Base-by-base conservation (phyloP, 139 green algal species). In the Pseudopediastrum boryanum region DNA sequence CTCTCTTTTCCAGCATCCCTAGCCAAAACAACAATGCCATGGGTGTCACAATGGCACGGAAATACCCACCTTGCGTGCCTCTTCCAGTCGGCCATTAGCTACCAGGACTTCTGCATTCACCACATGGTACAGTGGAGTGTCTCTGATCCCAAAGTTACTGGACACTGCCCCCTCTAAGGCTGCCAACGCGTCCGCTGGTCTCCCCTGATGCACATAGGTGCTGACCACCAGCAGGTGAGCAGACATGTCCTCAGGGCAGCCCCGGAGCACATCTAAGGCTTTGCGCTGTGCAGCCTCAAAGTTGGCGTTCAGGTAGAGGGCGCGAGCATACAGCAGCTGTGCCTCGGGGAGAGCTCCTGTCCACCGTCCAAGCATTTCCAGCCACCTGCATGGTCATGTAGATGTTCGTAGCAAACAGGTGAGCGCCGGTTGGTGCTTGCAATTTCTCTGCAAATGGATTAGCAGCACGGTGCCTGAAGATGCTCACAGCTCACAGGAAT, bases 221-320 rank as follows among this genome's bases (percentile, higher is more conserved):
- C 78, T 79, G 42, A 86, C 85, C 23, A 91, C 79, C 36, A 95
- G 83, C 42, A 96, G 59, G 77, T 93, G 88, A 48, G 87, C 86
- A 13, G 69, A 70, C 16, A 73, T 69, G 42, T 80, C 84, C 36
- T 85, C 83, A 2, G 84, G 71, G 43, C 86, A 85, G 42, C 38
- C 69, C 59, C 83, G 78, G 69, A 94, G 83, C 10, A 90, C 65
- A 41, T 90, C 80, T 2, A 81, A 68, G 12, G 83, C 85, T 66
- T 90, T 90, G 54, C 85, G 79, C 39, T 80, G 50, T 38, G 92
- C 89, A 0, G 81, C 83, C 13, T 94, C 86, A 39, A 92, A 54
- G 10, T 82, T 39, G 33, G 84, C 90, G 38, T 78, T 90, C n/a
- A 94, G 80, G 79, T 88, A 93, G 31, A 87, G 70, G 25, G 77